Percentiles rank a stretch among this genome's conserved stretches.
phyloP scores from a whole-genome alignment of 163 green algal genomes.

The Trebouxiophyceae sp. region DNA sequence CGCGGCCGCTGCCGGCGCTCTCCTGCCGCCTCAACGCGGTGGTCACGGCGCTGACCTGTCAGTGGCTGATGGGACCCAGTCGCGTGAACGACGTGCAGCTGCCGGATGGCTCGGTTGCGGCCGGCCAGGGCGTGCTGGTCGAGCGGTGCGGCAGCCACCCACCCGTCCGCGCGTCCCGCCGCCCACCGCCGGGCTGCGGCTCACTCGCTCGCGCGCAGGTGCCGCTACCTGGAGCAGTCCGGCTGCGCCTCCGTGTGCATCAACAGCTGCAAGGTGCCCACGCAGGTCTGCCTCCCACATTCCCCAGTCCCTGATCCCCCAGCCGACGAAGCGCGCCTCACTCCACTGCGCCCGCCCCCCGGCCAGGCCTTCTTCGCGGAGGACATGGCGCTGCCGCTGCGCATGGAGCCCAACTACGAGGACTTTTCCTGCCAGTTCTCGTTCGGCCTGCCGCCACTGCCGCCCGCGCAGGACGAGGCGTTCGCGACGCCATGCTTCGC shows the following conservation, averaged over 20 bases:
- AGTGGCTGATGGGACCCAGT: conserved; percentile 88
- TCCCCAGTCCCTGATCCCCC: neutral
- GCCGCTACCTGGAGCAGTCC: conserved; percentile 87
- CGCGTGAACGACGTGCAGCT: conserved; percentile 77
- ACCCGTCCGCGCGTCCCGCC: too few relatives aligned
- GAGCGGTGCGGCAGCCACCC: conserved; percentile 63
- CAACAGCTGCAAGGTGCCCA: conserved; percentile 96
- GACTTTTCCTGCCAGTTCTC: conserved; percentile 86
- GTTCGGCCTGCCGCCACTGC: conserved; percentile 64
- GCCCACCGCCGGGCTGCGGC: neutral
- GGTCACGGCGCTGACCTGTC: conserved; percentile 71
- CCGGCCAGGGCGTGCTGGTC: conserved; percentile 66
- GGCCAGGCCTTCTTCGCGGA: conserved; percentile 87
- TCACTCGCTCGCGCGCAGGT: conserved; percentile 24
- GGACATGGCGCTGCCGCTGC: conserved; percentile 86
- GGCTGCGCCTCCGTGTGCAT: conserved; percentile 87
- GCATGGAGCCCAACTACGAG: conserved; percentile 94
- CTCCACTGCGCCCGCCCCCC: too few relatives aligned
- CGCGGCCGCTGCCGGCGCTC: conserved; percentile 20
- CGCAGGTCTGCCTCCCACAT: conserved; percentile 52
- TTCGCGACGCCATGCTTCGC: conserved; percentile 70
- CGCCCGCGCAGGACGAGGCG: conserved; percentile 53
- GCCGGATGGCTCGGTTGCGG: conserved; percentile 38
- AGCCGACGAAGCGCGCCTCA: too few relatives aligned
- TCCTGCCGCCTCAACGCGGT: conserved; percentile 72